A percentile compares a stretch with the other conserved stretches of the same genome.
These are phyloP conservation scores for Sugiyamaella qingdaonensis DNA, from an alignment of 805 yeast species.

Conservation along the genomic window DNA sequence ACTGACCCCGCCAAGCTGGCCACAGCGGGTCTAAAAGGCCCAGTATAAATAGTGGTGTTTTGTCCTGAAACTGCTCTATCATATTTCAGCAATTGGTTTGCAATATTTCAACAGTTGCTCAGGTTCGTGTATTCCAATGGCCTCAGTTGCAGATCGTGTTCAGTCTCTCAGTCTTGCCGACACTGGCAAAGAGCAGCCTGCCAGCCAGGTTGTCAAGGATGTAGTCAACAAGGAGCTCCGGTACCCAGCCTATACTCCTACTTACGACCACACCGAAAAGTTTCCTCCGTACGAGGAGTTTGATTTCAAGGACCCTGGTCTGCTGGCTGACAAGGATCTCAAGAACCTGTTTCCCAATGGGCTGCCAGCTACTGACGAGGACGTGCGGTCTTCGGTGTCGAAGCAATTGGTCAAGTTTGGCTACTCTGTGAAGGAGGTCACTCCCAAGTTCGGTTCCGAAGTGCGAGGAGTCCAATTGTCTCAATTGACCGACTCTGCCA, in stretches of 20 bases:
- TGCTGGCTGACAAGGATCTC: slow-evolving; percentile 53
- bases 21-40: too few species aligned
- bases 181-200: neutral
- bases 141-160: neutral
- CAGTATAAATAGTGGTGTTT: too few species aligned
- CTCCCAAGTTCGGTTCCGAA: slow-evolving; percentile 71
- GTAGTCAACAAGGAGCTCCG: slow-evolving; percentile 17
- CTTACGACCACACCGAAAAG: slow-evolving; percentile 59
- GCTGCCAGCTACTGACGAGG: slow-evolving; percentile 11
- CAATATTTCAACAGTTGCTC: too few species aligned
- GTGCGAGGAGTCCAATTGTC: slow-evolving; percentile 61
- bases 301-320: slow-evolving; percentile 56
- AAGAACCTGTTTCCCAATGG: slow-evolving; percentile 44
- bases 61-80: too few species aligned
- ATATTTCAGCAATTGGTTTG: too few species aligned
- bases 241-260: slow-evolving; percentile 58
- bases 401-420: slow-evolving; percentile 24
- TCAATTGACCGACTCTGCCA: slow-evolving; percentile 47
- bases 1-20: too few species aligned
- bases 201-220: neutral
- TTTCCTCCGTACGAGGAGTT: slow-evolving; percentile 49
- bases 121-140: neutral
- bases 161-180: neutral
- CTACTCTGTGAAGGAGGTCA: slow-evolving; percentile 37
- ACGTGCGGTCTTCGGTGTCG: slow-evolving; percentile 1